A percentile compares a stretch with the other conserved stretches of the same genome.
phyloP scores from a whole-genome alignment of 257 asterid genomes.

The Cinchona pubescens region DNA sequence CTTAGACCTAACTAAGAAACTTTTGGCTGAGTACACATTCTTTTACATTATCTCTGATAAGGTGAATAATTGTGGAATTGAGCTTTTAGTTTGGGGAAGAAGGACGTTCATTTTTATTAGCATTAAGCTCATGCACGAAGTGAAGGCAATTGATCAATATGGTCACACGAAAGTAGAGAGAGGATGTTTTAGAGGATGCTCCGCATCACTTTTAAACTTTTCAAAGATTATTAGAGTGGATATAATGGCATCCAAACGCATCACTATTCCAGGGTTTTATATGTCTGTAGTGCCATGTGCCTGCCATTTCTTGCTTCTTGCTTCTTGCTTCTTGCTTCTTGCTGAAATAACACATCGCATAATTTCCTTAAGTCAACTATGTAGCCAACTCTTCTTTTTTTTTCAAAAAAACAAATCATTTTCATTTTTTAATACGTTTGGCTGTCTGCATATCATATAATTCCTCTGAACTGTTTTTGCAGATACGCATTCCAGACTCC shows the following conservation, averaged over 20 bases:
- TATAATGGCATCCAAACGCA: not conserved
- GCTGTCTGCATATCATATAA: not conserved
- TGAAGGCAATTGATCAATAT: not conserved
- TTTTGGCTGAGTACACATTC: not conserved
- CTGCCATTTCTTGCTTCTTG: not conserved
- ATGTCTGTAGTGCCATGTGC: not conserved
- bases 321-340: not conserved
- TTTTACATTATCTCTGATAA: too few species aligned
- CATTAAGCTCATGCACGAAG: too few species aligned
- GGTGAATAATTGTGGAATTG: not conserved
- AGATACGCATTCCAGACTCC: slow-evolving; percentile 96
- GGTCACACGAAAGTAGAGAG: not conserved
- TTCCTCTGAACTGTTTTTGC: slow-evolving; percentile 15
- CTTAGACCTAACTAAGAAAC: not conserved
- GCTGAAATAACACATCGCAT: not conserved
- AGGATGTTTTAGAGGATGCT: not conserved
- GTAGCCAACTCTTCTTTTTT: not conserved
- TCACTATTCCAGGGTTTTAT: not conserved
- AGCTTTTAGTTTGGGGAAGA: not conserved
- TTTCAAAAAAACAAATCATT: too few species aligned
- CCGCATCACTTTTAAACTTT: not conserved
- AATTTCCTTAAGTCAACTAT: not conserved
- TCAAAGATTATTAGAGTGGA: not conserved
- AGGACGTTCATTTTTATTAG: not conserved
- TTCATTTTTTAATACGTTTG: not conserved